A percentile compares a stretch with the other conserved stretches of the same genome.
Evolutionary conservation across 768 basidiomycete species (phyloP).

Genomic region (Auricularia cornea): DNA sequence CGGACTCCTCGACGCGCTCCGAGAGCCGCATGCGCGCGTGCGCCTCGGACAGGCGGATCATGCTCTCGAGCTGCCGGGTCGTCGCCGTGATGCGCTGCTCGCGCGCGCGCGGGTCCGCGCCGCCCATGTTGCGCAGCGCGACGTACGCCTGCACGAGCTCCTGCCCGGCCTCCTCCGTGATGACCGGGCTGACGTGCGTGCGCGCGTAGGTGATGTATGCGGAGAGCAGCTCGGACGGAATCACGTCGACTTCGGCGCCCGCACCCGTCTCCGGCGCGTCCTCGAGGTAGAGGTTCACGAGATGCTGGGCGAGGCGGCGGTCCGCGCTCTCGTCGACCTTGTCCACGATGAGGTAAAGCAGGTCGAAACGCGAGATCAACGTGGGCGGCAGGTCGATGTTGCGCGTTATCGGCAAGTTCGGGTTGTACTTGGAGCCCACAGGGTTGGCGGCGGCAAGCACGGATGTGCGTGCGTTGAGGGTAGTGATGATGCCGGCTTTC

Average conservation of each 20-base stretch:
- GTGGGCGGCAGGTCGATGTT: constrained; percentile 98
- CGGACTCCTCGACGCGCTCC: constrained; percentile 72
- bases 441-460: constrained; percentile 93
- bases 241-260: constrained; percentile 67
- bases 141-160: constrained; percentile 88
- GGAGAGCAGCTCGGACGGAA: constrained; percentile 62
- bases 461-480: constrained; percentile 42
- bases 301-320: constrained; percentile 79
- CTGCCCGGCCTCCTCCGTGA: constrained; percentile 75
- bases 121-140: constrained; percentile 85
- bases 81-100: constrained; percentile 98
- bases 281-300: constrained; percentile 90
- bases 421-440: constrained; percentile 91
- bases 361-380: constrained; percentile 93
- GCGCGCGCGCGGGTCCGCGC: constrained; percentile 68
- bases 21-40: constrained; percentile 96
- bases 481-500: constrained; percentile 45
- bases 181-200: constrained; percentile 71
- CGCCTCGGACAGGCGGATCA: constrained; percentile 81
- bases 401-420: constrained; percentile 80
- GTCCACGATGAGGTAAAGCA: constrained; percentile 92
- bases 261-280: constrained; percentile 59
- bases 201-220: constrained; percentile 94
- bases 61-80: constrained; percentile 88
- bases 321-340: constrained; percentile 86